Conservation (phyloP, 208 protist species). For the Wallacemonas sp. region DNA sequence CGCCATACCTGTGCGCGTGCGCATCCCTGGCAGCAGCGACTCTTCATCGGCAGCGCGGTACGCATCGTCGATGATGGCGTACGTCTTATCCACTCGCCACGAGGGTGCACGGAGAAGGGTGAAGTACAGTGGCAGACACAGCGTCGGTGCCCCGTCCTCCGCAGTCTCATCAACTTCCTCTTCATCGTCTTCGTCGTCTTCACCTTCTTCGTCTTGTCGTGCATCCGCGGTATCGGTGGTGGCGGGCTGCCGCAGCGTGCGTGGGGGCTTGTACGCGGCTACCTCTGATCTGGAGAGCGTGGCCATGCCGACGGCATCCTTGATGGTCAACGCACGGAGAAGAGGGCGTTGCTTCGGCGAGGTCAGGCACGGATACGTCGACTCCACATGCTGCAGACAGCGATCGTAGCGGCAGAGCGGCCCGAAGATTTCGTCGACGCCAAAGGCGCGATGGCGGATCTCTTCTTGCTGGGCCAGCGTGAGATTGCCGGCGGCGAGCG, state of each 20-base stretch:
- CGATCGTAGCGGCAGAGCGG: slow-evolving; percentile 1
- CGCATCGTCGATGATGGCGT: neutral
- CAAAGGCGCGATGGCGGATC: neutral
- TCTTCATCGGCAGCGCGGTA: neutral
- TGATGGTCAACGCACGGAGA: neutral
- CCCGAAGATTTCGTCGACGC: slow-evolving; percentile 10
- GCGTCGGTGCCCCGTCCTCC: neutral
- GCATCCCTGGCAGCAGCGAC: neutral
- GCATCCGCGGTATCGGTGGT: too few relatives aligned
- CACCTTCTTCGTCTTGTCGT: neutral
- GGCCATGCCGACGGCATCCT: neutral
- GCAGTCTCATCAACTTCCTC: neutral
- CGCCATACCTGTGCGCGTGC: neutral
- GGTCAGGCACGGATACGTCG: slow-evolving; percentile 5
- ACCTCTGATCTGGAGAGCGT: neutral
- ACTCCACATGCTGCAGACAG: slow-evolving; percentile 1
- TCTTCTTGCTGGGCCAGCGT: neutral
- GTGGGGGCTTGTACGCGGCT: neutral
- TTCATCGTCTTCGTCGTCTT: neutral
- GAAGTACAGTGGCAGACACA: slow-evolving; percentile 11
- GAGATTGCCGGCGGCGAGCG: neutral
- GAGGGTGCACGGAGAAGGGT: neutral
- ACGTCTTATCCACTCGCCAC: slow-evolving; percentile 7
- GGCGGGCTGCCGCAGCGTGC: neutral
- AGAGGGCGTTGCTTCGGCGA: neutral